Percentiles rank a stretch among this genome's conserved stretches.
Conservation (phyloP, 805 yeast species). For the Yarrowia alimentaria region DNA sequence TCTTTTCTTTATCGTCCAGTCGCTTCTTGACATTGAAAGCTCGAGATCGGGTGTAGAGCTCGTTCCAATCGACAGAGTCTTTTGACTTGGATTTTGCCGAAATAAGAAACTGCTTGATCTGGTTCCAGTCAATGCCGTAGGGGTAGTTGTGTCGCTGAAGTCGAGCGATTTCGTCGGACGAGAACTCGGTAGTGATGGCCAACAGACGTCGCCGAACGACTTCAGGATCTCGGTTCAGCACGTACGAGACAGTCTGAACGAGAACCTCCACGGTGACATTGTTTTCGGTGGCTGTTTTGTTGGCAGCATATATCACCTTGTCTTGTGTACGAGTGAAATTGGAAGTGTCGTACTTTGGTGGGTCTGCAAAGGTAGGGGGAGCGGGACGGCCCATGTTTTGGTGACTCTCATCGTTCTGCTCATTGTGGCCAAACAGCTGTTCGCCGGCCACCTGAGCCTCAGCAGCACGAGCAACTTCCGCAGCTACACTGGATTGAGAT, state of each 20-base stretch:
- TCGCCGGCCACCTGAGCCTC: too few species aligned
- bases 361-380: background rate
- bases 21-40: constrained; percentile 26
- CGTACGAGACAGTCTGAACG: constrained; percentile 25
- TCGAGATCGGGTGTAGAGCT: constrained; percentile 15
- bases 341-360: constrained; percentile 8
- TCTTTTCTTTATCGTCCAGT: constrained; percentile 17
- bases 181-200: constrained; percentile 15
- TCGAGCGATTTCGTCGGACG: constrained; percentile 12
- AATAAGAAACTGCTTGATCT: constrained; percentile 19
- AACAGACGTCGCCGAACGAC: constrained; percentile 3
- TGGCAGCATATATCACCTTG: constrained; percentile 23
- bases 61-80: constrained; percentile 22
- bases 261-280: constrained; percentile 19
- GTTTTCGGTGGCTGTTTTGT: constrained; percentile 24
- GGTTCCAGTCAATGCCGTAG: constrained; percentile 25
- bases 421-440: too few species aligned
- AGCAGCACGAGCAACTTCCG: too few species aligned
- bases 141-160: constrained; percentile 27
- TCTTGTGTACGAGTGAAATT: constrained; percentile 18
- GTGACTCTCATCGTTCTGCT: background rate
- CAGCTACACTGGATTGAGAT: too few species aligned
- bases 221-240: constrained; percentile 16
- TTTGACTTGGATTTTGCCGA: constrained; percentile 19
- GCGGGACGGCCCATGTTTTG: background rate